Conservation (phyloP, 2,329 filamentous ascomycete species). For the Monosporascus ibericus region DNA sequence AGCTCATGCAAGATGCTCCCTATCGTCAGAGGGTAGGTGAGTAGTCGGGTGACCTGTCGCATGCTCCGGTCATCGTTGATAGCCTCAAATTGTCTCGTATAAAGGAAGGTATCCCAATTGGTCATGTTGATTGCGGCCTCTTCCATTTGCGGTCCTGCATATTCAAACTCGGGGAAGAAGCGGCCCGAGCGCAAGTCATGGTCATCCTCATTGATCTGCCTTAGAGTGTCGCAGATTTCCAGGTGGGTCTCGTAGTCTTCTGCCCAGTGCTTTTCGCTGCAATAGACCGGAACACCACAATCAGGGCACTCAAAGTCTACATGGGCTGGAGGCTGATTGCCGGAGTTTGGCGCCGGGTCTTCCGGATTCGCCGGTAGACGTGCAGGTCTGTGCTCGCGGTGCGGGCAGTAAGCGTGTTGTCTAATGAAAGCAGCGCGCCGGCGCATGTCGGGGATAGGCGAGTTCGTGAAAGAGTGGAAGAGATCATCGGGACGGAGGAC, state of each 20-base stretch:
- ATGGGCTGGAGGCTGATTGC: constrained; percentile 63
- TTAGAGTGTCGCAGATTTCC: constrained; percentile 83
- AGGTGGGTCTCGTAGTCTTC: constrained; percentile 92
- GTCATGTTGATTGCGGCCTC: constrained; percentile 94
- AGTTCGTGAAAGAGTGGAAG: constrained; percentile 87
- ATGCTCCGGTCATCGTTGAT: constrained; percentile 86
- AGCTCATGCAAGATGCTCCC: constrained; percentile 89
- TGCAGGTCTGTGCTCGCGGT: constrained; percentile 77
- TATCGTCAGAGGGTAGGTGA: constrained; percentile 91
- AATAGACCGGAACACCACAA: constrained; percentile 90
- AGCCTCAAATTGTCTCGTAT: constrained; percentile 84
- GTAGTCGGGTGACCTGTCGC: constrained; percentile 83
- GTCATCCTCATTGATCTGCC: constrained; percentile 96
- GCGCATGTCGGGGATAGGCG: constrained; percentile 82
- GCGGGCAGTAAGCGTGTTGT: constrained; percentile 89
- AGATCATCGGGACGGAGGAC: constrained; percentile 69
- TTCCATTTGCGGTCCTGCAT: constrained; percentile 83
- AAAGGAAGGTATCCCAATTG: constrained; percentile 97
- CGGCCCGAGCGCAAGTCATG: constrained; percentile 88
- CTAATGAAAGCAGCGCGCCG: constrained; percentile 85
- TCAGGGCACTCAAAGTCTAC: constrained; percentile 94
- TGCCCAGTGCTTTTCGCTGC: constrained; percentile 90
- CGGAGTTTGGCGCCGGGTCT: constrained; percentile 47
- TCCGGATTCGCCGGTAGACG: constrained; percentile 60
- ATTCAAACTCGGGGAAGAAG: constrained; percentile 89